phyloP scores from a whole-genome alignment of 768 basidiomycete species.

The Lactifluus pinguis region DNA sequence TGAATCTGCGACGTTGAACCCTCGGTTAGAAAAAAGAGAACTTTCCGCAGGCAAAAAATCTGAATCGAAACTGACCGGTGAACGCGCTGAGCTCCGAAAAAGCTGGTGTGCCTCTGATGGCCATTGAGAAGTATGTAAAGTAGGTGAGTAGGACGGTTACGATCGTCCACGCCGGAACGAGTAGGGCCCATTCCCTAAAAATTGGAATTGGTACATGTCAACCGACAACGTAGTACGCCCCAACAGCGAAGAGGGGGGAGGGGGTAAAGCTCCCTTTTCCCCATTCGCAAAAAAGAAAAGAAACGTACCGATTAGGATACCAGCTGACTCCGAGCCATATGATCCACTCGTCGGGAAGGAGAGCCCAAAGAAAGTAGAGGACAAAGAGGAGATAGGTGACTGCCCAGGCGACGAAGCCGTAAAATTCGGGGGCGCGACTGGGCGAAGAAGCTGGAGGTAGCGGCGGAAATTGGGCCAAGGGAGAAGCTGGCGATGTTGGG shows the following conservation, averaged over 20 bases:
- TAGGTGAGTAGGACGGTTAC: slow-evolving; percentile 68
- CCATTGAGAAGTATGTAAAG: slow-evolving; percentile 66
- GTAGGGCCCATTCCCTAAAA: slow-evolving; percentile 73
- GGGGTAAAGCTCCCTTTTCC: not conserved
- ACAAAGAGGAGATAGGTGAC: slow-evolving; percentile 63
- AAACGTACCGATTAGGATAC: slow-evolving; percentile 77
- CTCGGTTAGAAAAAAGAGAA: not conserved
- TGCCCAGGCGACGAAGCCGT: slow-evolving; percentile 85
- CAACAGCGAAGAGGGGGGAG: not conserved
- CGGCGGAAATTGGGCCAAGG: slow-evolving; percentile 36
- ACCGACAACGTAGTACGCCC: not conserved
- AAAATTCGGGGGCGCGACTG: slow-evolving; percentile 75
- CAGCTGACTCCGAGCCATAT: slow-evolving; percentile 59
- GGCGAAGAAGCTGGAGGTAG: slow-evolving; percentile 37
- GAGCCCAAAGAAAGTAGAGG: slow-evolving; percentile 70
- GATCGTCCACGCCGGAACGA: slow-evolving; percentile 71
- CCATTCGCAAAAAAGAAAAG: not conserved
- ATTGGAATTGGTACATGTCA: not conserved
- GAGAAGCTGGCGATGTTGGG: slow-evolving; percentile 33
- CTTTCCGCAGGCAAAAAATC: not conserved
- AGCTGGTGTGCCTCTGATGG: slow-evolving; percentile 58
- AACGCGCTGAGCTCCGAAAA: slow-evolving; percentile 61
- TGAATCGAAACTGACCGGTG: slow-evolving; percentile 41
- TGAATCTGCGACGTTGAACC: slow-evolving; percentile 37
- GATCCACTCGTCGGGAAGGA: slow-evolving; percentile 67